These are phyloP conservation scores for Aureobasidium namibiae DNA, from an alignment of 2,329 filamentous ascomycete genomes.

Conservation along the genomic window DNA sequence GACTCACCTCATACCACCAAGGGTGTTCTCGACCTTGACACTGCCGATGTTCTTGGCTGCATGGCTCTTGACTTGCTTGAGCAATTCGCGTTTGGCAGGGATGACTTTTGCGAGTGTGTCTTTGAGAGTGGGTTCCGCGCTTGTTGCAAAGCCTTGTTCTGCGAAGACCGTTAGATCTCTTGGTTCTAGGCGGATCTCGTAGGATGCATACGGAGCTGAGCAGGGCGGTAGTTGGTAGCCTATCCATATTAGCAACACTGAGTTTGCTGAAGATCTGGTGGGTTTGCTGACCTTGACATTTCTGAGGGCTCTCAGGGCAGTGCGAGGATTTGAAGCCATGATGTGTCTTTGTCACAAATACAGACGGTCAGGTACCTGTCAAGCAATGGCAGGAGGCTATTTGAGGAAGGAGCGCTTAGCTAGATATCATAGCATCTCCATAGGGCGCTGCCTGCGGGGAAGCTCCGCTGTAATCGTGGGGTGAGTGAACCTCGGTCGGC, in stretches of 20 bases:
- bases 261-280: neutral
- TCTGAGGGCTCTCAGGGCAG: conserved; percentile 54
- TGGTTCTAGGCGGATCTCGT: conserved; percentile 31
- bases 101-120: conserved; percentile 74
- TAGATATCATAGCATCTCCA: neutral
- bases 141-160: conserved; percentile 52
- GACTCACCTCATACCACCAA: conserved; percentile 79
- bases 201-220: neutral
- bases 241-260: neutral
- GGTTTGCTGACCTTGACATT: conserved; percentile 52
- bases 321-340: conserved; percentile 38
- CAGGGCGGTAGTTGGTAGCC: conserved; percentile 1
- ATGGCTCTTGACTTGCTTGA: conserved; percentile 88
- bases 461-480: neutral
- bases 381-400: neutral
- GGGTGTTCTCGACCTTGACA: conserved; percentile 85
- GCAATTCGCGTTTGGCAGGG: conserved; percentile 83
- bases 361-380: neutral
- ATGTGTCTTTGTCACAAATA: neutral
- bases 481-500: conserved; percentile 7
- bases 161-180: neutral
- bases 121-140: conserved; percentile 82
- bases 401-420: neutral
- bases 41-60: conserved; percentile 77
- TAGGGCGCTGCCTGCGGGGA: neutral